These are phyloP conservation scores for Paramyrothecium sp. DNA, from an alignment of 2,329 filamentous ascomycete genomes.

Conservation along the genomic window DNA sequence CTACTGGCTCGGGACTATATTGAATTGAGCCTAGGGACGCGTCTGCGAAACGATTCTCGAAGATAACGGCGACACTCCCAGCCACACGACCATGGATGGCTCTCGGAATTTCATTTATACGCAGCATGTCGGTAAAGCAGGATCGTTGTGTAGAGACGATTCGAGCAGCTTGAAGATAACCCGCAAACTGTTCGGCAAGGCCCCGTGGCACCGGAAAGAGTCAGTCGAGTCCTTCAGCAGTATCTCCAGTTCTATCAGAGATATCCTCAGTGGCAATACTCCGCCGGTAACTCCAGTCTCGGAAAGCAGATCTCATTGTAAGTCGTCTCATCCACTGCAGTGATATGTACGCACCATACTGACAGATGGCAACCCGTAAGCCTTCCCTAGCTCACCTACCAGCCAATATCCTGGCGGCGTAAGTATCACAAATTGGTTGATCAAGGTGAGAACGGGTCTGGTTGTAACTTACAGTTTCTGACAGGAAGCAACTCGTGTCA, in stretches of 20 bases:
- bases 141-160: constrained; percentile 31
- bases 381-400: constrained; percentile 4
- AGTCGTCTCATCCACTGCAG: not conserved
- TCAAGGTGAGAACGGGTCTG: not conserved
- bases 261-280: constrained; percentile 35
- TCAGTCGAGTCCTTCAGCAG: constrained; percentile 36
- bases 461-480: constrained; percentile 6
- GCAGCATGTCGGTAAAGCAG: constrained; percentile 16
- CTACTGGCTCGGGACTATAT: not conserved
- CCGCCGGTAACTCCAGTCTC: constrained; percentile 26
- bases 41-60: constrained; percentile 15
- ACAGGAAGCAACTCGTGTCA: constrained; percentile 48
- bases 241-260: constrained; percentile 39
- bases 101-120: constrained; percentile 12
- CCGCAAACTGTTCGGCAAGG: constrained; percentile 37
- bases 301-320: constrained; percentile 3
- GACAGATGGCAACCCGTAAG: constrained; percentile 6
- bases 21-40: constrained; percentile 1
- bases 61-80: constrained; percentile 1
- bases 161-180: constrained; percentile 21
- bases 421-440: constrained; percentile 7
- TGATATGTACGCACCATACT: not conserved
- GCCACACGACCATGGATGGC: constrained; percentile 7
- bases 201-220: constrained; percentile 37
- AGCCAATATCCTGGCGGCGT: constrained; percentile 34